A percentile compares a stretch with the other conserved stretches of the same genome.
Conservation (phyloP, 768 basidiomycete genomes). For the Cantharellus anzutake region DNA sequence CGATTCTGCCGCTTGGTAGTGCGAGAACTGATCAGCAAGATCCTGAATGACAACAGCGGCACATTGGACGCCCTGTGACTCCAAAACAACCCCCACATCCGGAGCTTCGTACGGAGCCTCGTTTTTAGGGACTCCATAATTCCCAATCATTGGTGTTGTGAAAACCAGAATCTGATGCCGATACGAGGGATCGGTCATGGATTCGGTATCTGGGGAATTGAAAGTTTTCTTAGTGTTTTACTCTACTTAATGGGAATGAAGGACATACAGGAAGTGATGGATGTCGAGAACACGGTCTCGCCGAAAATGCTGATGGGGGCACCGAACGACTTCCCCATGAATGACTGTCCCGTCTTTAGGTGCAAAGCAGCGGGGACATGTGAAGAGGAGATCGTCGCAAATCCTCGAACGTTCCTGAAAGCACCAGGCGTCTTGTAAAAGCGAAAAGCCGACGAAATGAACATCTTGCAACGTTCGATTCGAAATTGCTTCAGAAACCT, state of each 20-base stretch:
- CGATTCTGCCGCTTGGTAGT: slow-evolving; percentile 85
- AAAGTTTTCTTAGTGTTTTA: slow-evolving; percentile 3
- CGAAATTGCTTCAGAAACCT: slow-evolving; percentile 29
- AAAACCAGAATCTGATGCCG: slow-evolving; percentile 96
- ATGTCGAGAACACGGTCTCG: slow-evolving; percentile 97
- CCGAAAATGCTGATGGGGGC: slow-evolving; percentile 74
- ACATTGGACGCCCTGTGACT: slow-evolving; percentile 80
- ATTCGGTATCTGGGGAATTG: slow-evolving; percentile 70
- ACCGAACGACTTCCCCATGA: slow-evolving; percentile 78
- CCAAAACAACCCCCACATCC: slow-evolving; percentile 76
- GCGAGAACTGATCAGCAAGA: slow-evolving; percentile 86
- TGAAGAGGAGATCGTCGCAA: slow-evolving; percentile 15
- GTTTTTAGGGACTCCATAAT: slow-evolving; percentile 90
- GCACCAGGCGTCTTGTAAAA: slow-evolving; percentile 28
- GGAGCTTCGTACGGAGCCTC: slow-evolving; percentile 45
- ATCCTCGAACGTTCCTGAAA: slow-evolving; percentile 28
- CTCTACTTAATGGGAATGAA: not conserved
- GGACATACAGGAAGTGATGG: slow-evolving; percentile 84
- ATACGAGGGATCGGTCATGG: slow-evolving; percentile 99
- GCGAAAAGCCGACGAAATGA: slow-evolving; percentile 25
- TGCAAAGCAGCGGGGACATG: slow-evolving; percentile 64
- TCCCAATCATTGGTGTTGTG: slow-evolving; percentile 94
- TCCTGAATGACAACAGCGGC: slow-evolving; percentile 85
- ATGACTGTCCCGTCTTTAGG: slow-evolving; percentile 86
- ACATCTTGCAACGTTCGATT: slow-evolving; percentile 26